Evolutionary conservation across 192 early-diverging fungal species (phyloP).

Genomic region (Backusella australiensis): DNA sequence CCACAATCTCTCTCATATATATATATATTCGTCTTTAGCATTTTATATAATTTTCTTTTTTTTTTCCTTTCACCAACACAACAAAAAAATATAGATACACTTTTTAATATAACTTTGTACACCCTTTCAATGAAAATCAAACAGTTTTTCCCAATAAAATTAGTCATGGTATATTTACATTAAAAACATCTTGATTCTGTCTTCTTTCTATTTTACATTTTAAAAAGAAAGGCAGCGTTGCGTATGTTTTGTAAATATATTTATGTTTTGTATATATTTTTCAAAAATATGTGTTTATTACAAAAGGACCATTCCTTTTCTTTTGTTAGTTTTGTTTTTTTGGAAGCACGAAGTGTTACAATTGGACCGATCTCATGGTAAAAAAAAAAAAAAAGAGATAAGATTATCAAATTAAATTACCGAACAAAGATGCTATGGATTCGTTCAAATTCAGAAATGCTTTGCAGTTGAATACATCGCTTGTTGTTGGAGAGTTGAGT

Average conservation of each 20-base stretch:
- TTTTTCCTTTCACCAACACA: not conserved
- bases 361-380: not conserved
- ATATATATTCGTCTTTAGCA: not conserved
- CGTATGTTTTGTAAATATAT: not conserved
- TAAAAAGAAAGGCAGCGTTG: not conserved
- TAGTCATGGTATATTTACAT: not conserved
- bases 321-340: not conserved
- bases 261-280: not conserved
- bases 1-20: not conserved
- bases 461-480: slow-evolving; percentile 20
- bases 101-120: not conserved
- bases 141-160: not conserved
- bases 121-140: not conserved
- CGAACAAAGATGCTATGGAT: slow-evolving; percentile 28
- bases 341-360: not conserved
- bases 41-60: not conserved
- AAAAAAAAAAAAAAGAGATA: not conserved
- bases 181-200: not conserved
- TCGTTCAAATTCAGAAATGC: slow-evolving; percentile 24
- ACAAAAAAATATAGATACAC: not conserved
- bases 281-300: not conserved
- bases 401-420: slow-evolving; percentile 8
- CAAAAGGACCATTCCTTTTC: not conserved
- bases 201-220: not conserved
- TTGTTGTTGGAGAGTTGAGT: not conserved